These are phyloP conservation scores for Aschersonia sp. DNA, from an alignment of 2,329 filamentous ascomycete genomes.

Conservation along the genomic window DNA sequence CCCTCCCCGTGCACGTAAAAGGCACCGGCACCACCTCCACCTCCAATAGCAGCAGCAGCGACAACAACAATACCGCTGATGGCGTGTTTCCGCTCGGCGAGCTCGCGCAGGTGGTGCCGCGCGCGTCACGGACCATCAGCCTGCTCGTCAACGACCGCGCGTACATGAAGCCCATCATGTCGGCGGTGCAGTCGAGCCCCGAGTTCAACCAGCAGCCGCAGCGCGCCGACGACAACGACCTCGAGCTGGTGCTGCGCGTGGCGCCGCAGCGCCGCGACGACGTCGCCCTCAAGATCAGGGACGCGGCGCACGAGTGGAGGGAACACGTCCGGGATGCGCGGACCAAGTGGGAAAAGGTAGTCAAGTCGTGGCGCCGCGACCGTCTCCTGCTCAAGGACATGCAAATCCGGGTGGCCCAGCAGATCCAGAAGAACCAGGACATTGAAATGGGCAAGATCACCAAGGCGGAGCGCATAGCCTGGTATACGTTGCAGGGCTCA, in stretches of 20 bases:
- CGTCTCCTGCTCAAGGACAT: slow-evolving; percentile 29
- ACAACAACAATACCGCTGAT: not conserved
- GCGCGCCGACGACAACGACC: slow-evolving; percentile 40
- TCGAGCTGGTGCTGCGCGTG: slow-evolving; percentile 39
- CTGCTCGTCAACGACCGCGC: slow-evolving; percentile 25
- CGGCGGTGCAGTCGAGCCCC: slow-evolving; percentile 34
- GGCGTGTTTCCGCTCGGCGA: slow-evolving; percentile 34
- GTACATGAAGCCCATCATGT: slow-evolving; percentile 39
- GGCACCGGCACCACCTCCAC: too few species aligned
- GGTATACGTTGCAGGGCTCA: slow-evolving; percentile 19
- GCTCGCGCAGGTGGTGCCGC: slow-evolving; percentile 38
- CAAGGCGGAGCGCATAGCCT: slow-evolving; percentile 30
- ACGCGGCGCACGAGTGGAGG: slow-evolving; percentile 33
- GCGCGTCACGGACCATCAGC: slow-evolving; percentile 23
- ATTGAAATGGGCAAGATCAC: slow-evolving; percentile 38
- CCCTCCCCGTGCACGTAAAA: slow-evolving; percentile 25
- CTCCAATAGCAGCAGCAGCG: too few species aligned
- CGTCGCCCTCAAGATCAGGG: slow-evolving; percentile 25
- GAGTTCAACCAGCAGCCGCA: slow-evolving; percentile 49
- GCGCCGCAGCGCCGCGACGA: slow-evolving; percentile 37
- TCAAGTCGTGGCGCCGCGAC: slow-evolving; percentile 34
- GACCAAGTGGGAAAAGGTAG: slow-evolving; percentile 30
- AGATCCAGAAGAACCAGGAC: slow-evolving; percentile 34
- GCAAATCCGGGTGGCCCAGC: slow-evolving; percentile 30
- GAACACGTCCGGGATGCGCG: slow-evolving; percentile 32